A percentile compares a stretch with the other conserved stretches of the same genome.
phyloP scores from a whole-genome alignment of 1,139 yeast genomes.

The Blastobotrys capitulatus region DNA sequence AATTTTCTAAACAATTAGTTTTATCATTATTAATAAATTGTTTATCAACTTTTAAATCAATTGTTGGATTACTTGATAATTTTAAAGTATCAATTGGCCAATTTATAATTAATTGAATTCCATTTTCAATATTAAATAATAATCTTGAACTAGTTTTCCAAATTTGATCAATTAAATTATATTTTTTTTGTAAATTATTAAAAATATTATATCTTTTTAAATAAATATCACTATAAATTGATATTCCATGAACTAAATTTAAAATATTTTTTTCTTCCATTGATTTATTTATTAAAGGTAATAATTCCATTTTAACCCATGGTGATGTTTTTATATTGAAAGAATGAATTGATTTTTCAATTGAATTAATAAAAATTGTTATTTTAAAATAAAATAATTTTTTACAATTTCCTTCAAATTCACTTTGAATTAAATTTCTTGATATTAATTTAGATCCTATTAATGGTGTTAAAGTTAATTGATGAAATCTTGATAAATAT shows the following conservation, averaged over 20 bases:
- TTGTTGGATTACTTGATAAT: conserved; percentile 7
- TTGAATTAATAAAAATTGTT: conserved; percentile 14
- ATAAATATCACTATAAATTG: conserved; percentile 21
- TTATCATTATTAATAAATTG: conserved; percentile 6
- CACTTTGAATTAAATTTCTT: conserved; percentile 13
- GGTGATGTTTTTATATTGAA: conserved; percentile 18
- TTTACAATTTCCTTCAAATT: conserved; percentile 18
- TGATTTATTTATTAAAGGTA: conserved; percentile 15
- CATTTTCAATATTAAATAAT: conserved; percentile 11
- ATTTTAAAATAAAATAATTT: conserved; percentile 18
- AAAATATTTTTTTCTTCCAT: conserved; percentile 16
- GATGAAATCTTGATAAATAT: conserved; percentile 19
- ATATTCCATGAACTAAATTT: conserved; percentile 21
- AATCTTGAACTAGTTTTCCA: conserved; percentile 20
- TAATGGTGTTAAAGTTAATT: conserved; percentile 14
- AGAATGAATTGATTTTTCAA: conserved; percentile 15
- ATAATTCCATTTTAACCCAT: conserved; percentile 20
- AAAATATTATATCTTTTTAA: conserved; percentile 19
- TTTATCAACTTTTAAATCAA: conserved; percentile 8
- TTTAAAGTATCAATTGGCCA: conserved; percentile 9
- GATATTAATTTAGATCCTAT: conserved; percentile 11
- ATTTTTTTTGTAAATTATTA: conserved; percentile 13
- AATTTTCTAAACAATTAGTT: conserved; percentile 9
- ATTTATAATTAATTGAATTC: conserved; percentile 6
- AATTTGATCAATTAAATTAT: conserved; percentile 12